A percentile compares a stretch with the other conserved stretches of the same genome.
Conservation (phyloP, 2,329 filamentous ascomycete species). For the Diaporthe destruens region DNA sequence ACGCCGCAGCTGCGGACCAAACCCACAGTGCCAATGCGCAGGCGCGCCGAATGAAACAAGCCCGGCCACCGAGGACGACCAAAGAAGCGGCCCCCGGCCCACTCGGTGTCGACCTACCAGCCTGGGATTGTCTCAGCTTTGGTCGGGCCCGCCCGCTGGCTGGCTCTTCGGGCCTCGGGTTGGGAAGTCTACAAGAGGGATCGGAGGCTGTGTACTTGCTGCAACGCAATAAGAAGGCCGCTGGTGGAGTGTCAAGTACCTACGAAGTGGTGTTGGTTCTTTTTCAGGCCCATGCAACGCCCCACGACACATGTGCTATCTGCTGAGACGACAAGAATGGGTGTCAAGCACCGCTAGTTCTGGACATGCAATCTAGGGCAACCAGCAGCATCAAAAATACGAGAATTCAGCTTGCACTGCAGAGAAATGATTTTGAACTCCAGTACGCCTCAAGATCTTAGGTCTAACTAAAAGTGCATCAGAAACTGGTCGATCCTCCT, state of each 20-base stretch:
- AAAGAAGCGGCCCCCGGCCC: background rate
- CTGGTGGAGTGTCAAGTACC: background rate
- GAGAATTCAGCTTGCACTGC: background rate
- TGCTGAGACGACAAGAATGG: background rate
- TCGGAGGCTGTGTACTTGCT: constrained; percentile 9
- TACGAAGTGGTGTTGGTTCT: background rate
- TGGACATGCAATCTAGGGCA: background rate
- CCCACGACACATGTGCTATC: background rate
- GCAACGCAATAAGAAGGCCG: background rate
- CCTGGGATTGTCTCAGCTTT: constrained; percentile 12
- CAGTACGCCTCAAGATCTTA: constrained; percentile 30
- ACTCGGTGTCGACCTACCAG: no score
- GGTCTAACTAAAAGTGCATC: constrained; percentile 29
- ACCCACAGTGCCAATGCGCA: background rate
- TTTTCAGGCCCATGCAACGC: background rate
- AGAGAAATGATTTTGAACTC: constrained; percentile 27
- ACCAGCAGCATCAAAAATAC: background rate
- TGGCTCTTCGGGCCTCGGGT: background rate
- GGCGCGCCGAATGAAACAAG: constrained; percentile 23
- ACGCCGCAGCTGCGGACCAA: background rate
- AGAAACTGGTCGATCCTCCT: constrained; percentile 17
- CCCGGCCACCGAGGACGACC: constrained; percentile 10
- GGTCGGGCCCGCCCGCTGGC: constrained; percentile 8
- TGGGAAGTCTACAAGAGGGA: background rate
- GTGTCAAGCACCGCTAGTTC: background rate